Evolutionary conservation across 176 grass and related monocot genomes (phyloP).

Genomic region (Aegilops umbellulata): DNA sequence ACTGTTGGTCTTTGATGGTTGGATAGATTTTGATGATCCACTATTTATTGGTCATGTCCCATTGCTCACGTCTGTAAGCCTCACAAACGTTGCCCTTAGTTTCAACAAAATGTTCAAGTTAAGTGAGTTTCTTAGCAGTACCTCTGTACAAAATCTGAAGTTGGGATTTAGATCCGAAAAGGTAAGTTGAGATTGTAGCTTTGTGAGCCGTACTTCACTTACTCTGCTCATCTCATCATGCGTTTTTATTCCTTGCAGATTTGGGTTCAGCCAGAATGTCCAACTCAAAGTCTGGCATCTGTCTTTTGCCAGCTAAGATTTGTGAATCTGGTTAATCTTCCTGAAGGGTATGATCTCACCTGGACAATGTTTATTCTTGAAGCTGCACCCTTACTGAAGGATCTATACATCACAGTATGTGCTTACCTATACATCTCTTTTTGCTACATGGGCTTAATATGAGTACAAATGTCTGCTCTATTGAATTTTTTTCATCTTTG

Average conservation of each 20-base stretch:
- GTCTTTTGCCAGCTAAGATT: too few species aligned
- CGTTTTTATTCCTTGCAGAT: neutral
- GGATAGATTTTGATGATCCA: neutral
- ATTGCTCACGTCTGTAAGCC: neutral
- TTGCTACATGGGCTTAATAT: too few species aligned
- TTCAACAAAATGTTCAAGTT: neutral
- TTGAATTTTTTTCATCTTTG: too few species aligned
- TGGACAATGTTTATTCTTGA: too few species aligned
- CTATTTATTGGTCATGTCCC: neutral
- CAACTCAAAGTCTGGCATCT: too few species aligned
- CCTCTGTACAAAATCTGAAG: neutral
- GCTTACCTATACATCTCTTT: too few species aligned
- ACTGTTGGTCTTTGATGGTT: neutral
- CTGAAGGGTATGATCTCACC: too few species aligned
- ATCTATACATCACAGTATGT: too few species aligned
- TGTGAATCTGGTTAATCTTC: too few species aligned
- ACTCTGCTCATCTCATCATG: neutral
- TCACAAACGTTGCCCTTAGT: neutral
- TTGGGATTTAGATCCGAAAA: neutral
- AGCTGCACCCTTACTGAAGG: too few species aligned
- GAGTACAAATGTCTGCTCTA: too few species aligned
- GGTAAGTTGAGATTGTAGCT: neutral
- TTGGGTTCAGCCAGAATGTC: too few species aligned
- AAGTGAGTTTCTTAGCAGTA: neutral
- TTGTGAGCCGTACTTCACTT: neutral